phyloP scores from a whole-genome alignment of 2,329 filamentous ascomycete species.

The Alternaria panax region DNA sequence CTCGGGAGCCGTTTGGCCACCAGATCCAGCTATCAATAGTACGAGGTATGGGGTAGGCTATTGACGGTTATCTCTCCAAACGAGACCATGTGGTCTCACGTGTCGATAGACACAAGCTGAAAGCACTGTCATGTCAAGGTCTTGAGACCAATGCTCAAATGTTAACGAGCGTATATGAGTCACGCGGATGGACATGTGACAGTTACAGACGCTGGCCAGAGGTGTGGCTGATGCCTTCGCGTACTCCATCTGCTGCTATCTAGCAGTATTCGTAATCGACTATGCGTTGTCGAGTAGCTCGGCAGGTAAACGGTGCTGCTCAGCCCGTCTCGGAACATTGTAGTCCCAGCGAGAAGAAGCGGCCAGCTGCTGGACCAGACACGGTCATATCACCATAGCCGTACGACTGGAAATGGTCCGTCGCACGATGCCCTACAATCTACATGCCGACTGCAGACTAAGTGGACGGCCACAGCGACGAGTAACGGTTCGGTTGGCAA shows the following conservation, averaged over 20 bases:
- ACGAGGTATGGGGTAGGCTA: constrained; percentile 18
- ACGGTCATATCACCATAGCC: constrained; percentile 7
- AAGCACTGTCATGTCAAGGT: constrained; percentile 4
- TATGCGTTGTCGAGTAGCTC: constrained; percentile 10
- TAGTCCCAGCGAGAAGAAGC: constrained; percentile 3
- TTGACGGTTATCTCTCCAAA: constrained; percentile 6
- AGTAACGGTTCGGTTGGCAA: constrained; percentile 9
- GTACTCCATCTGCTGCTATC: neutral
- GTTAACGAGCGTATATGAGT: constrained; percentile 15
- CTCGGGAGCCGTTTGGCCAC: constrained; percentile 25
- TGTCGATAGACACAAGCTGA: constrained; percentile 27
- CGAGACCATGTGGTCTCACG: constrained; percentile 22
- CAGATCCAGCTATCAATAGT: constrained; percentile 23
- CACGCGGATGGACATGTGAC: constrained; percentile 30
- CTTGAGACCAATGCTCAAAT: constrained; percentile 1
- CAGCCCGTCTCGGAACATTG: constrained; percentile 6
- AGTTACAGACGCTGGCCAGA: constrained; percentile 9
- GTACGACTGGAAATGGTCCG: constrained; percentile 2
- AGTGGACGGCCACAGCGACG: constrained; percentile 6
- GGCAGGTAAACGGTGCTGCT: constrained; percentile 10
- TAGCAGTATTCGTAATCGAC: neutral
- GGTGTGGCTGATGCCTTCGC: constrained; percentile 30
- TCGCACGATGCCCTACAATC: constrained; percentile 6
- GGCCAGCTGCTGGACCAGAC: constrained; percentile 5
- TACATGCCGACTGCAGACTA: constrained; percentile 6